These are phyloP conservation scores for Clavulina sp. DNA, from an alignment of 768 basidiomycete species.

Conservation along the genomic window DNA sequence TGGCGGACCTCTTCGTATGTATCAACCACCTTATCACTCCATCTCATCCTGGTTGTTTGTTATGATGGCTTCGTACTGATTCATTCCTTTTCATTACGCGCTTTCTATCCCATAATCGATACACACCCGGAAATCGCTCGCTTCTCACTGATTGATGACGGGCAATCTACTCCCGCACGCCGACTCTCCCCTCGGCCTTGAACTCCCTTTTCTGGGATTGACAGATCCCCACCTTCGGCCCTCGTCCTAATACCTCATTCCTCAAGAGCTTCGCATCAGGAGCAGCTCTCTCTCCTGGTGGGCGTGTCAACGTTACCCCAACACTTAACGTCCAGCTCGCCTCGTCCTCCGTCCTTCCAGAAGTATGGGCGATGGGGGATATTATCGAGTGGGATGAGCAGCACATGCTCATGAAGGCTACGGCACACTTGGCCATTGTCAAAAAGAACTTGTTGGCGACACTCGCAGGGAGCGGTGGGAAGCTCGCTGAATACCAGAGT, in stretches of 20 bases:
- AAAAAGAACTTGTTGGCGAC: constrained; percentile 8
- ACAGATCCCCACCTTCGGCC: constrained; percentile 9
- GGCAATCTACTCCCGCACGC: too few species aligned
- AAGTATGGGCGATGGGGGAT: constrained; percentile 12
- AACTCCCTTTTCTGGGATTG: too few species aligned
- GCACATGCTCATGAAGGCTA: constrained; percentile 10
- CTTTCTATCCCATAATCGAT: too few species aligned
- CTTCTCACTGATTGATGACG: too few species aligned
- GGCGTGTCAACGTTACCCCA: constrained; percentile 13
- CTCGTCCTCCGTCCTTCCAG: constrained; percentile 3
- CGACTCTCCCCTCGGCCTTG: too few species aligned
- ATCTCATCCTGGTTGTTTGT: not conserved
- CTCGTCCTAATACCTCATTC: constrained; percentile 7
- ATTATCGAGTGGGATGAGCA: constrained; percentile 13
- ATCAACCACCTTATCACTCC: not conserved
- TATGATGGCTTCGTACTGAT: too few species aligned
- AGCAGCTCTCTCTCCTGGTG: constrained; percentile 5
- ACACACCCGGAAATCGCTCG: too few species aligned
- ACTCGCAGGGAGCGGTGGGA: constrained; percentile 1
- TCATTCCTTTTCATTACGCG: too few species aligned
- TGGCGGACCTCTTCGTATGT: constrained; percentile 14
- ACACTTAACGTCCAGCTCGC: constrained; percentile 10
- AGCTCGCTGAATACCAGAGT: constrained; percentile 2
- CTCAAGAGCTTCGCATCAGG: constrained; percentile 9
- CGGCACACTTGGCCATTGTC: constrained; percentile 9